Base-by-base conservation (phyloP, 768 basidiomycete species). In the Amanita jacksonii region DNA sequence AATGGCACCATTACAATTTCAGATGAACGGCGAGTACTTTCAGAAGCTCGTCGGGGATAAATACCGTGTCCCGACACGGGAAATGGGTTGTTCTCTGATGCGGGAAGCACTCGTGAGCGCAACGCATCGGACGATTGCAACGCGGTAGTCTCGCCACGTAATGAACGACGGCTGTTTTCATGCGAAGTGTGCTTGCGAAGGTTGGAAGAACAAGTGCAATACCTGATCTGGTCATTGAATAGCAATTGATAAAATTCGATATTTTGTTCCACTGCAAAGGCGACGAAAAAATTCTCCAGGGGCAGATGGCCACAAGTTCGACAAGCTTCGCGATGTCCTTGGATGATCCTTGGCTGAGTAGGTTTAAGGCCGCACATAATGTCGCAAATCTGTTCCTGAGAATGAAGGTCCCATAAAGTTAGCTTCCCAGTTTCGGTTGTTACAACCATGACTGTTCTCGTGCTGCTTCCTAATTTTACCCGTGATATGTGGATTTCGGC, bases 61-160 rank as follows among this genome's bases (percentile, higher is more conserved):
- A 82, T 72, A 15, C 84, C 89, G 54, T 87, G 87, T 2, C 71
- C 85, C 5, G 84, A 89, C 18, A 91, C 73, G 8, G 88, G 88
- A 57, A 88, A 91, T 7, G 74, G 65, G 4, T 73, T 62, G 0
- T 68, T 57, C 42, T 80, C 77, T 16, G 62, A 70, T 39, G 62
- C 58, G 15, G 74, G 63, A 3, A 74, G 71, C 12, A 76, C 54
- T 44, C 75, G 66, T 36, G 74, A 28, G 8, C 36, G 43, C 18
- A 38, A 15, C 27, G 43, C 5, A 79, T 75, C 1, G 77, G 76
- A 2, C 8, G 65, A 51, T 47, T 63, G 62, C 8, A 68, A 64
- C 50, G 67, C 66, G 19, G 60, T 63, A 57, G 85, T 88, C 35
- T 73, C 72, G 45, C 76, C 81, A 33, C 85, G 69, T 5, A 85